Evolutionary conservation across 768 basidiomycete genomes (phyloP).

Genomic region (Rhodocollybia butyracea): DNA sequence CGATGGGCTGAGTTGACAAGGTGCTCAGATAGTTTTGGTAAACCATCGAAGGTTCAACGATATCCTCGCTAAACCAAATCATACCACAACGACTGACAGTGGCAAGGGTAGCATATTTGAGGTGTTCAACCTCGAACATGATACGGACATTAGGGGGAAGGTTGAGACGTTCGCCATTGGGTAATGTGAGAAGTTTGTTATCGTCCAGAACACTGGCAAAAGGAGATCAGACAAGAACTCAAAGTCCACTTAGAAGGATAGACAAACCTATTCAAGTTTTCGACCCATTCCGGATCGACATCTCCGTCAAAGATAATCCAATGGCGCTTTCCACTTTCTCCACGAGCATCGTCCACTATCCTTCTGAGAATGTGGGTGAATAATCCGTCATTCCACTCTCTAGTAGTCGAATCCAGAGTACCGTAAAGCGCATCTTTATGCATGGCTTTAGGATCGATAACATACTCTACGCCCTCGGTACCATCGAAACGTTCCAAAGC

Average conservation of each 20-base stretch:
- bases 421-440: constrained; percentile 98
- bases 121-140: constrained; percentile 99
- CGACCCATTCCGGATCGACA: constrained; percentile 99
- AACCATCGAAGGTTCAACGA: constrained; percentile 88
- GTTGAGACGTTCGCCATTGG: constrained; percentile 97
- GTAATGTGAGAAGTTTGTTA: constrained; percentile 94
- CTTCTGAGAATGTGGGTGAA: constrained; percentile 98
- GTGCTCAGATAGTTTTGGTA: constrained; percentile 85
- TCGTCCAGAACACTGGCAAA: constrained; percentile 87
- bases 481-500: constrained; percentile 92
- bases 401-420: constrained; percentile 92
- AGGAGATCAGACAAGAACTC: constrained; percentile 10
- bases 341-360: constrained; percentile 97
- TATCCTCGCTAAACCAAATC: constrained; percentile 99
- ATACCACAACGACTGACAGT: constrained; percentile 99
- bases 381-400: constrained; percentile 98
- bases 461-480: constrained; percentile 88
- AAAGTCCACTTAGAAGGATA: neutral
- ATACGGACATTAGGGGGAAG: constrained; percentile 96
- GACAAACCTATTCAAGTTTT: constrained; percentile 93
- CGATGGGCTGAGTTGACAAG: constrained; percentile 70
- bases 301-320: constrained; percentile 99
- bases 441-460: constrained; percentile 99
- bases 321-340: constrained; percentile 93
- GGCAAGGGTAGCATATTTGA: constrained; percentile 94